A percentile compares a stretch with the other conserved stretches of the same genome.
Conservation (phyloP, 192 early-diverging fungal genomes). For the Backusella mclennaniae region DNA sequence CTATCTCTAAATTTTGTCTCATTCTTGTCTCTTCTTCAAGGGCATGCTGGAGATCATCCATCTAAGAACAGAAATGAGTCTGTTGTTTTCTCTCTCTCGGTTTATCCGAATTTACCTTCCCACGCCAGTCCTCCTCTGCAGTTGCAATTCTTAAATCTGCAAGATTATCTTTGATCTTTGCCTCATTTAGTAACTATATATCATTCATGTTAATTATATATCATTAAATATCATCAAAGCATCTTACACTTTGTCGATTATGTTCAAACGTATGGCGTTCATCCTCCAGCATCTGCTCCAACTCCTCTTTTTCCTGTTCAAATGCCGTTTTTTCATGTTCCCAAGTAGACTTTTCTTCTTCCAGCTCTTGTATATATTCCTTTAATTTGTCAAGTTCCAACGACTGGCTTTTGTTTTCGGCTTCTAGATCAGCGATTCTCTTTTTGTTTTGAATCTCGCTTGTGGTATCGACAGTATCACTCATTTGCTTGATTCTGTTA, state of each 20-base stretch:
- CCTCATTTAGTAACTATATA: conserved; percentile 32
- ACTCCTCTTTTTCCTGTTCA: conserved; percentile 18
- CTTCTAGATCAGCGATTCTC: background rate
- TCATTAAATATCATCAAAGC: background rate
- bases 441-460: background rate
- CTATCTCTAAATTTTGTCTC: background rate
- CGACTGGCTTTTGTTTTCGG: background rate
- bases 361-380: background rate
- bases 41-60: background rate
- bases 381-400: conserved; percentile 5
- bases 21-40: background rate
- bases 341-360: background rate
- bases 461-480: background rate
- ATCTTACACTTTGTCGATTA: conserved; percentile 32
- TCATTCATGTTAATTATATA: background rate
- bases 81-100: background rate
- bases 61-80: background rate
- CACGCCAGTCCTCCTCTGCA: conserved; percentile 27
- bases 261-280: conserved; percentile 31
- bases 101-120: conserved; percentile 8
- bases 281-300: conserved; percentile 30
- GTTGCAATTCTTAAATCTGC: conserved; percentile 37
- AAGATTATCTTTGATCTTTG: conserved; percentile 34
- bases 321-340: background rate
- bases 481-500: background rate